Evolutionary conservation across 495 filamentous ascomycete genomes (phyloP).

Genomic region (Aspergillus steynii): DNA sequence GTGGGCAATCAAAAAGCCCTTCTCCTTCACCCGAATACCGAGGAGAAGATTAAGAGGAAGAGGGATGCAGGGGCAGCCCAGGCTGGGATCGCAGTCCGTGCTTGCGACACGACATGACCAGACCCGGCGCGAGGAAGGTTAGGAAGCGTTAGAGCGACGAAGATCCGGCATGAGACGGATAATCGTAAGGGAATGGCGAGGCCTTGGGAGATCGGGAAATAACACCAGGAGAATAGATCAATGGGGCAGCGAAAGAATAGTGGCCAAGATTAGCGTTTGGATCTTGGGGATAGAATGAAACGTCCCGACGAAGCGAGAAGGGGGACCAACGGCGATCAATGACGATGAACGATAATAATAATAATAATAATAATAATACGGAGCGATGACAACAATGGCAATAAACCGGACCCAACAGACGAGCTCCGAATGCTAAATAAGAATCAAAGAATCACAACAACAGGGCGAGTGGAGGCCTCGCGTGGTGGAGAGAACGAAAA

Average conservation of each 20-base stretch:
- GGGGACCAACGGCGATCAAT: not conserved
- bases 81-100: slow-evolving; percentile 30
- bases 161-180: slow-evolving; percentile 13
- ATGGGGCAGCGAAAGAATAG: not conserved
- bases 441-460: slow-evolving; percentile 1
- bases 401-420: not conserved
- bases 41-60: slow-evolving; percentile 12
- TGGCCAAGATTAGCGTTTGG: not conserved
- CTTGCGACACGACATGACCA: slow-evolving; percentile 38
- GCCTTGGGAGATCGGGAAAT: slow-evolving; percentile 1
- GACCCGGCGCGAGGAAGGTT: slow-evolving; percentile 4
- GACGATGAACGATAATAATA: not conserved
- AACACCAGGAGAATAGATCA: not conserved
- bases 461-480: slow-evolving; percentile 6
- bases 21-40: slow-evolving; percentile 9
- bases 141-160: slow-evolving; percentile 3
- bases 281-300: not conserved
- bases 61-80: slow-evolving; percentile 26
- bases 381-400: too few relatives aligned
- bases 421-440: slow-evolving; percentile 1
- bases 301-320: not conserved
- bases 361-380: not conserved
- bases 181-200: slow-evolving; percentile 10
- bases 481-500: slow-evolving; percentile 1
- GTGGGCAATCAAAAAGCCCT: not conserved